Conservation (phyloP, 2,329 filamentous ascomycete genomes). For the Alternaria rosae region DNA sequence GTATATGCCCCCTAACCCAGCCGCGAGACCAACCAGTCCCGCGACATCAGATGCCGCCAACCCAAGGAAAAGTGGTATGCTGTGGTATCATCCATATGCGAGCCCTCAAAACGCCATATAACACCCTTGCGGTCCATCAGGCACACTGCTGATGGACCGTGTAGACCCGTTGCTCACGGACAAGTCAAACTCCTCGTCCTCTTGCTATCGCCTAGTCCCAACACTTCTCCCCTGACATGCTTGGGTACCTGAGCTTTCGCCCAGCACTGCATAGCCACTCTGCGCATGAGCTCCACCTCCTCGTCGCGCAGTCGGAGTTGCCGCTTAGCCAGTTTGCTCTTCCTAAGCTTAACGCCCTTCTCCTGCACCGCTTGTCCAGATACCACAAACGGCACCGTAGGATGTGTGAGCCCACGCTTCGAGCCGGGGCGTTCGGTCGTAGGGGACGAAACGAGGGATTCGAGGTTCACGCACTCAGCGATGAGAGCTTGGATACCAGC, state of each 20-base stretch:
- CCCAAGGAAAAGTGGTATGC: conserved; percentile 11
- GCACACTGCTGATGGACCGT: not conserved
- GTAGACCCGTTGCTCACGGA: conserved; percentile 24
- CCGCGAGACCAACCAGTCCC: not conserved
- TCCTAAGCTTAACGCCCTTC: conserved; percentile 41
- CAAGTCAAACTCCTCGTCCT: conserved; percentile 43
- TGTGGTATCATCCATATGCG: conserved; percentile 23
- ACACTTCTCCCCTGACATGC: conserved; percentile 31
- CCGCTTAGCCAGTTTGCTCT: conserved; percentile 56
- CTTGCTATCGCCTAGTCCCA: conserved; percentile 24
- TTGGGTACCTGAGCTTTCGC: conserved; percentile 42
- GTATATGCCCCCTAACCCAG: not conserved
- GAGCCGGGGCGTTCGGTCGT: conserved; percentile 23
- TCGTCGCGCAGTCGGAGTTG: conserved; percentile 55
- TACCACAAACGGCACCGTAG: conserved; percentile 15
- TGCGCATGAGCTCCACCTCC: conserved; percentile 53
- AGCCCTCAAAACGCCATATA: conserved; percentile 9
- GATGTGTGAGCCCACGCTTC: conserved; percentile 31
- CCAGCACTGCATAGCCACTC: conserved; percentile 55
- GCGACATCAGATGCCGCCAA: not conserved
- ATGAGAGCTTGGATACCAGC: conserved; percentile 57
- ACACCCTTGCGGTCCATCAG: not conserved
- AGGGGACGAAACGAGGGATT: conserved; percentile 50
- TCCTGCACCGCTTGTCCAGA: conserved; percentile 17
- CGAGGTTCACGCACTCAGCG: conserved; percentile 52